phyloP scores from a whole-genome alignment of 306 rosid genomes.

The Rosa rugosa region DNA sequence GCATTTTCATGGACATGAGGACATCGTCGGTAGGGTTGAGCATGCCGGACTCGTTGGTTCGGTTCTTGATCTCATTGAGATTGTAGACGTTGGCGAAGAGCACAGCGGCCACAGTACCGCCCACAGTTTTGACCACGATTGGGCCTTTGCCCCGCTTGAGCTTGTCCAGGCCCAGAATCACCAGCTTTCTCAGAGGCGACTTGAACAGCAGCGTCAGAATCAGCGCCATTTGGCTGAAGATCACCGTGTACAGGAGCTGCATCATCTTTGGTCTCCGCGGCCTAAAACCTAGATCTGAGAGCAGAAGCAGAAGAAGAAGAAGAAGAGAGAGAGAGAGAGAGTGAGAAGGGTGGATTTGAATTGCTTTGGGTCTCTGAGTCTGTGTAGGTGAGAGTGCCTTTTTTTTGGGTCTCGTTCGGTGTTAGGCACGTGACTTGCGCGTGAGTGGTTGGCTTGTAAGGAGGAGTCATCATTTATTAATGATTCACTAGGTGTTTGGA shows the following conservation, averaged over 20 bases:
- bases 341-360: not conserved
- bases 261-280: constrained; percentile 41
- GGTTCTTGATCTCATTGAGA: constrained; percentile 59
- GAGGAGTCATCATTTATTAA: not conserved
- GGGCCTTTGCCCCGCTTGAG: constrained; percentile 90
- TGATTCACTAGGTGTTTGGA: not conserved
- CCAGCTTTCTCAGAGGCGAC: constrained; percentile 81
- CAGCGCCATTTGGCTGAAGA: constrained; percentile 56
- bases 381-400: not conserved
- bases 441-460: not conserved
- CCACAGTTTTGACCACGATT: constrained; percentile 63
- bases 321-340: not conserved
- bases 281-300: constrained; percentile 16
- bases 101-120: constrained; percentile 59
- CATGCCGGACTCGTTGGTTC: constrained; percentile 57
- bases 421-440: not conserved
- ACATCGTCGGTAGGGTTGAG: constrained; percentile 87
- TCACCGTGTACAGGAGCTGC: constrained; percentile 67
- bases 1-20: constrained; percentile 76
- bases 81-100: constrained; percentile 59
- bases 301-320: too few relatives aligned
- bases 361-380: not conserved
- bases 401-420: too few relatives aligned
- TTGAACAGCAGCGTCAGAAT: constrained; percentile 66
- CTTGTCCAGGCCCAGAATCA: constrained; percentile 66